Conservation (phyloP, 1,284 basidiomycete species). For the Microbotryum lychnidis-dioicae region DNA sequence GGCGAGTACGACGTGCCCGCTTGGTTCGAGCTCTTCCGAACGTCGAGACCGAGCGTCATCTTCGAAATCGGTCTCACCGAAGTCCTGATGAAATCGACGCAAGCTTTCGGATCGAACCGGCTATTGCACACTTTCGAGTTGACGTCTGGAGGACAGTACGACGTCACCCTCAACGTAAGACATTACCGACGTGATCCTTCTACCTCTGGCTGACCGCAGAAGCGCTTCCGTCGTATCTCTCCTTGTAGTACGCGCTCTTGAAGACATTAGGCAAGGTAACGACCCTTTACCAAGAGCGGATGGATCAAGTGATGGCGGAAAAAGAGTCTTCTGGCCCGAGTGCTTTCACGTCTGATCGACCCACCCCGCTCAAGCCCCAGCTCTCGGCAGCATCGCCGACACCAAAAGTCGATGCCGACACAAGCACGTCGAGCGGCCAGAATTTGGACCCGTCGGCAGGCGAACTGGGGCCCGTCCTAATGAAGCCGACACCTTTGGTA, state of each 20-base stretch:
- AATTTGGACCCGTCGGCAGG: background rate
- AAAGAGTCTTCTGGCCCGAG: background rate
- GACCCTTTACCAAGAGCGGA: constrained; percentile 5
- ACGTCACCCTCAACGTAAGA: constrained; percentile 26
- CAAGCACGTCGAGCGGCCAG: background rate
- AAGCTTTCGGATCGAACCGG: constrained; percentile 4
- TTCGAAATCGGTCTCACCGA: constrained; percentile 20
- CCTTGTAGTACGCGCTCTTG: constrained; percentile 9
- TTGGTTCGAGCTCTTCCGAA: constrained; percentile 23
- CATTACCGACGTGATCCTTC: too few species aligned
- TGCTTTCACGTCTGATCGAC: background rate
- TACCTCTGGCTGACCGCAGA: background rate
- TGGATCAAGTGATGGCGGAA: background rate
- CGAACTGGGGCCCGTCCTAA: constrained; percentile 1
- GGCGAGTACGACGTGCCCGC: constrained; percentile 11
- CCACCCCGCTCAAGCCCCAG: background rate
- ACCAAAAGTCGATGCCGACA: background rate
- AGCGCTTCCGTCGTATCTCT: too few species aligned
- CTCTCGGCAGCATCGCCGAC: background rate
- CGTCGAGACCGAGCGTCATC: constrained; percentile 19
- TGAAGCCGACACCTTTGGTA: constrained; percentile 9
- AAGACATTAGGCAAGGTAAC: constrained; percentile 8
- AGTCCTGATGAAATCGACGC: constrained; percentile 20
- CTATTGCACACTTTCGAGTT: constrained; percentile 25
- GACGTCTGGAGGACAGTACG: constrained; percentile 18